Percentiles rank a stretch among this genome's conserved stretches.
These are phyloP conservation scores for Cyberlindnera nakhonratchasimensis DNA, from an alignment of 805 yeast genomes.

Conservation along the genomic window DNA sequence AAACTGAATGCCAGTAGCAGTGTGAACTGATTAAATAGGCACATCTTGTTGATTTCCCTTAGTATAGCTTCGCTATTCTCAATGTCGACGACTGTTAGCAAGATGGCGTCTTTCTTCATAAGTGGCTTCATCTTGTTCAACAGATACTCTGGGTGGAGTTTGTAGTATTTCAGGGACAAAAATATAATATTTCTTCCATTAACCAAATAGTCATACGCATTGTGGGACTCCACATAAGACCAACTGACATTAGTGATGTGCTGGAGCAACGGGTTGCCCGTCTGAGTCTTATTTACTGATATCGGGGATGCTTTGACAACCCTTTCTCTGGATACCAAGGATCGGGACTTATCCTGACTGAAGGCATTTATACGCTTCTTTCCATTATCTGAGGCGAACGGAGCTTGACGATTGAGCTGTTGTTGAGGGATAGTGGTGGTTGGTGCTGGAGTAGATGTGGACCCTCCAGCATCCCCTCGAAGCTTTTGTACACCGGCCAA, in stretches of 20 bases:
- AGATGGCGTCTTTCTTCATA: conserved; percentile 43
- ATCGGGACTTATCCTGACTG: conserved; percentile 19
- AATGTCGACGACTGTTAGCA: conserved; percentile 64
- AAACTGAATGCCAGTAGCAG: conserved; percentile 42
- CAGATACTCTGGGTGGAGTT: conserved; percentile 72
- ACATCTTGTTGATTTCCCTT: conserved; percentile 37
- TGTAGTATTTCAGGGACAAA: conserved; percentile 67
- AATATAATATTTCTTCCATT: conserved; percentile 56
- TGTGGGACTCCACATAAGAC: conserved; percentile 44
- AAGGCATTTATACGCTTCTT: conserved; percentile 26
- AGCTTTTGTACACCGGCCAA: conserved; percentile 65
- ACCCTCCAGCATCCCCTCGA: conserved; percentile 29
- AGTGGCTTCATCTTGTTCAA: conserved; percentile 49
- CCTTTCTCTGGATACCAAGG: conserved; percentile 12
- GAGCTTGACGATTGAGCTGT: not conserved
- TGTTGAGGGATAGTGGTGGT: not conserved
- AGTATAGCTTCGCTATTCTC: conserved; percentile 48
- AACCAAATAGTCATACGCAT: conserved; percentile 61
- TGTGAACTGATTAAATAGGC: conserved; percentile 40
- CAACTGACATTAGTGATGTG: conserved; percentile 52
- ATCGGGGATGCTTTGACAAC: conserved; percentile 33
- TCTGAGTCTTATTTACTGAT: conserved; percentile 61
- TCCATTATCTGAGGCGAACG: conserved; percentile 6
- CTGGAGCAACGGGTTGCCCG: conserved; percentile 66
- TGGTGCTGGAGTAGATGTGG: not conserved